These are phyloP conservation scores for Podospora sp. DNA, from an alignment of 495 filamentous ascomycete species.

Conservation along the genomic window DNA sequence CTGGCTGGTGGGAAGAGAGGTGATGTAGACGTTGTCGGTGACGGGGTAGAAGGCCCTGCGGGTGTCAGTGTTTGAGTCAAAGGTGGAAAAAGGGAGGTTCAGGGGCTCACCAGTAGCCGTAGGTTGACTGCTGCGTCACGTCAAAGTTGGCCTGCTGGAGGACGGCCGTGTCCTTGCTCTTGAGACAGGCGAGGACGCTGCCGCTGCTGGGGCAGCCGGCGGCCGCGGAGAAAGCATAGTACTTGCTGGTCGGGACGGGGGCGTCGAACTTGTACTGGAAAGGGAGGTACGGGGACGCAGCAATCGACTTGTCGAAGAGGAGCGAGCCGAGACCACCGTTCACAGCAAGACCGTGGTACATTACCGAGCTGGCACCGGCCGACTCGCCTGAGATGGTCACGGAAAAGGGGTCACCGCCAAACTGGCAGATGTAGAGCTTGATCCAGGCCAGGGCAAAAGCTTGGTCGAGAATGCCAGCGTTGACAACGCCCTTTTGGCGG, in stretches of 20 bases:
- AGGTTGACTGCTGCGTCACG: constrained; percentile 47
- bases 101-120: constrained; percentile 36
- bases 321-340: constrained; percentile 30
- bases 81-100: not conserved
- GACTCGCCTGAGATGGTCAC: constrained; percentile 71
- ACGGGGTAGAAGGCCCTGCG: constrained; percentile 63
- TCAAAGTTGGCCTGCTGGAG: constrained; percentile 58
- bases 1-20: constrained; percentile 54
- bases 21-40: constrained; percentile 60
- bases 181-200: constrained; percentile 58
- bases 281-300: constrained; percentile 34
- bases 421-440: constrained; percentile 63
- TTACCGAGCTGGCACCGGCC: constrained; percentile 57
- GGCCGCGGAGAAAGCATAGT: constrained; percentile 55
- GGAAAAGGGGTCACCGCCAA: constrained; percentile 65
- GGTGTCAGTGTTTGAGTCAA: too few species aligned
- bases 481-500: constrained; percentile 31
- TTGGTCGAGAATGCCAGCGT: constrained; percentile 56
- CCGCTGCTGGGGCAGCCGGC: constrained; percentile 52
- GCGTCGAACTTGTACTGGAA: constrained; percentile 48
- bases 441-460: constrained; percentile 73
- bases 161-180: constrained; percentile 47
- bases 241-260: constrained; percentile 47
- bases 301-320: constrained; percentile 33
- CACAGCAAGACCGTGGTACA: constrained; percentile 35